Base-by-base conservation (phyloP, 2,329 filamentous ascomycete species). In the Claviceps africana region DNA sequence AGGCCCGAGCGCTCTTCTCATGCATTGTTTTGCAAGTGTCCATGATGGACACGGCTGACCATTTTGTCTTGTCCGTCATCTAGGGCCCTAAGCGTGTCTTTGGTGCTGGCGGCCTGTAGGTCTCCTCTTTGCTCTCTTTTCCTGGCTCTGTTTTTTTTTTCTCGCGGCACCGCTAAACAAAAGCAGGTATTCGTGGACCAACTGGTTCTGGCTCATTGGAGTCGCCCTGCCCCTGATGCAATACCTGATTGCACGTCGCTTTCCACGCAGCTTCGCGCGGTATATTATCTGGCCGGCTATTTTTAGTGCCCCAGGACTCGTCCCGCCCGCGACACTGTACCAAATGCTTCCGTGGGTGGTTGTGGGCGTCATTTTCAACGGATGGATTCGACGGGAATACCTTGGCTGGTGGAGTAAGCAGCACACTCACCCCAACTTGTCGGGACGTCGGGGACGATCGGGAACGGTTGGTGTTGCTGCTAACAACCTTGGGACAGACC, bases 171-270 rank as follows among this genome's bases (percentile, higher is more conserved):
- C 9, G 31, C 31, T 33, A 5, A 35, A 4, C 33, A 35, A 35
- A 1, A 3, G 33, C 33, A 35, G 33, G 2, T 35, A 35, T 58
- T 62, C 66, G 0, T 65, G 66, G 31, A 64, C 77, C 33, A 71
- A 76, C 60, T 77, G 66, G 59, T 78, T 78, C 65, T 80, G 72
- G 70, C 64, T 79, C 25, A 70, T 75, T 10, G 77, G 77, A 2
- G 67, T 66, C 30, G 40, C 68, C 4, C 61, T 73, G 4, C 76
- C 76, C 0, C 52, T 74, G 7, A 52, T 69, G 4, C 71, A 78
- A 60, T 79, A 70, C 60, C 53, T 74, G 49, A 58, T 69, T 6
- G 73, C 74, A 4, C 67, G 71, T 19, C 60, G 61, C 21, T 78
- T 65, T 15, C 49, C 52, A 35, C 49, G 46, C 31, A 47, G 40